These are phyloP conservation scores for Trichoderma asperelloides DNA, from an alignment of 495 filamentous ascomycete species.

Conservation along the genomic window DNA sequence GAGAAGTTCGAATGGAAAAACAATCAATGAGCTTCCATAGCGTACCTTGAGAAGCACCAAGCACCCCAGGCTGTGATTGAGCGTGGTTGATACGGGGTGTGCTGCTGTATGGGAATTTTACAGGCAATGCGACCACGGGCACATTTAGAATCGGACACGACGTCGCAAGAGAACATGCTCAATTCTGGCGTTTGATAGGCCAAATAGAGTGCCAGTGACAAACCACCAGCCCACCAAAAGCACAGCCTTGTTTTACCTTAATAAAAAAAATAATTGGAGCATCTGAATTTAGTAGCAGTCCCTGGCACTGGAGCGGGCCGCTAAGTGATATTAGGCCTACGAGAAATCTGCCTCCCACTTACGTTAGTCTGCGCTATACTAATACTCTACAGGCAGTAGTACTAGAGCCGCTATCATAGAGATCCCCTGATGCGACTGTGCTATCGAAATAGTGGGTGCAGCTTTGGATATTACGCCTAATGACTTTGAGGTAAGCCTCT, in stretches of 20 bases:
- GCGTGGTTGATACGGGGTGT: background rate
- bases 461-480: too few relatives aligned
- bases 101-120: background rate
- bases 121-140: background rate
- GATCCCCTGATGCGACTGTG: too few relatives aligned
- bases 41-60: background rate
- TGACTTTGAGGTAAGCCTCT: too few relatives aligned
- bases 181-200: background rate
- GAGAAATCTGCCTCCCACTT: too few relatives aligned
- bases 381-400: too few relatives aligned
- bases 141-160: background rate
- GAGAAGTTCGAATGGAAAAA: background rate
- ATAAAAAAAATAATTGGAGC: background rate
- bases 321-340: too few relatives aligned
- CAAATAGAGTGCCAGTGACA: background rate
- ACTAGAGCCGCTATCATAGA: too few relatives aligned
- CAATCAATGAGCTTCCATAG: slow-evolving; percentile 1
- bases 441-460: too few relatives aligned
- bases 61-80: background rate
- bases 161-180: background rate
- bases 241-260: background rate
- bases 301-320: too few relatives aligned
- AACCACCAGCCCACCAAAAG: background rate
- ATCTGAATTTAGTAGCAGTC: too few relatives aligned
- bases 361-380: too few relatives aligned